A percentile compares a stretch with the other conserved stretches of the same genome.
Conservation (phyloP, 495 filamentous ascomycete species). For the Hyaloscypha finlandica region DNA sequence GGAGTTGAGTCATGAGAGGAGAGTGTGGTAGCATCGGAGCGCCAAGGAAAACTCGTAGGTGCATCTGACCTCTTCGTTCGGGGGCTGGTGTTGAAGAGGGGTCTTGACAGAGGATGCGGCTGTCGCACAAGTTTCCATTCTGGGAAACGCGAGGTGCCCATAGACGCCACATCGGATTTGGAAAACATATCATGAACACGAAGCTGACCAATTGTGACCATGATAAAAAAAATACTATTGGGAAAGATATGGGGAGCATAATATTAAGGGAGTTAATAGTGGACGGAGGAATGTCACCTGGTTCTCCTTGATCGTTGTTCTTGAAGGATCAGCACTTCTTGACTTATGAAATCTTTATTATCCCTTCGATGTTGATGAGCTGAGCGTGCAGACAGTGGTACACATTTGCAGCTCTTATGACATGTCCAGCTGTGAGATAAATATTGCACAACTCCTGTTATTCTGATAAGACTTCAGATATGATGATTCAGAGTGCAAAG, state of each 20-base stretch:
- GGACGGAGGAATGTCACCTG: background rate
- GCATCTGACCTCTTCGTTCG: background rate
- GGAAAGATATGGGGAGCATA: background rate
- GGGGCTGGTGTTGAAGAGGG: background rate
- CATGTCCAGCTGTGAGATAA: background rate
- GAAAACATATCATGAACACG: background rate
- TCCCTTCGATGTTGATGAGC: background rate
- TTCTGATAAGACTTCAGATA: background rate
- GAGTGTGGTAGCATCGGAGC: background rate
- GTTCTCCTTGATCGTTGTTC: background rate
- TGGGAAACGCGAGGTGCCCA: background rate
- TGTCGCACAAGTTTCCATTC: background rate
- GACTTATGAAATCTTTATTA: background rate
- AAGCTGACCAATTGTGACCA: background rate
- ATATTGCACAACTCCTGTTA: background rate
- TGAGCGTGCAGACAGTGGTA: background rate
- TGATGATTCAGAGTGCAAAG: background rate
- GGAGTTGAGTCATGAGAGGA: background rate
- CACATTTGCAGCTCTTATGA: background rate
- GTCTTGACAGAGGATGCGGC: background rate
- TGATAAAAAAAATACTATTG: background rate
- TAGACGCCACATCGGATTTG: background rate
- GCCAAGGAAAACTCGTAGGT: background rate
- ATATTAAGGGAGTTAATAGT: background rate
- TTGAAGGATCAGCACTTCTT: background rate